Evolutionary conservation across 306 rosid species (phyloP).

Genomic region (Vigna reflexopilosa): DNA sequence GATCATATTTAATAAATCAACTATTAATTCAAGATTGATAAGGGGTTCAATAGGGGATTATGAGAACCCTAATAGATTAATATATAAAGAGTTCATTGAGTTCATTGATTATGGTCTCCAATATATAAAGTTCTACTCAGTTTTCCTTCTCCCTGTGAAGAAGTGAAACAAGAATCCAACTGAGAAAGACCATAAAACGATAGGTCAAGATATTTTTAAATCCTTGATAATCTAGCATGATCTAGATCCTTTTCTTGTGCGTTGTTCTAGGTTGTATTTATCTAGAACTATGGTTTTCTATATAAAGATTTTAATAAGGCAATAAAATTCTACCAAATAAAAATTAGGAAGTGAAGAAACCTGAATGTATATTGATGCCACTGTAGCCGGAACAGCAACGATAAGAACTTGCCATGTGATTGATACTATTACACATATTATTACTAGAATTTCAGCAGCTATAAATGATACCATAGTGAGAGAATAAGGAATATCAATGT

Average conservation of each 20-base stretch:
- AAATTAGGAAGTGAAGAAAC: constrained; percentile 6
- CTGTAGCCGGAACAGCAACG: constrained; percentile 9
- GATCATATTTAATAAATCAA: background rate
- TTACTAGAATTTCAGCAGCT: background rate
- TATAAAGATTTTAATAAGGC: background rate
- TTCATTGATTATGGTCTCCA: background rate
- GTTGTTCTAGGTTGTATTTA: background rate
- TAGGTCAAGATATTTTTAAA: background rate
- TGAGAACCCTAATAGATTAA: background rate
- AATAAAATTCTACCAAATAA: background rate
- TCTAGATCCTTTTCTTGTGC: background rate
- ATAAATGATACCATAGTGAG: background rate
- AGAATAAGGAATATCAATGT: constrained; percentile 18
- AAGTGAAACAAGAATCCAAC: background rate
- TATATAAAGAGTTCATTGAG: background rate
- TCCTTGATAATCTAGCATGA: background rate
- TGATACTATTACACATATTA: constrained; percentile 1
- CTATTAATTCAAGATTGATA: too few relatives aligned
- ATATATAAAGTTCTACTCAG: background rate
- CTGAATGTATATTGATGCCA: constrained; percentile 18
- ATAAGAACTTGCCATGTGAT: constrained; percentile 28
- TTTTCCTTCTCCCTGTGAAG: background rate
- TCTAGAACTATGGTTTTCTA: background rate
- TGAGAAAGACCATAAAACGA: background rate
- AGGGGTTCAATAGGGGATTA: too few relatives aligned